Evolutionary conservation across 495 filamentous ascomycete species (phyloP).

Genomic region (Neurospora intermedia): DNA sequence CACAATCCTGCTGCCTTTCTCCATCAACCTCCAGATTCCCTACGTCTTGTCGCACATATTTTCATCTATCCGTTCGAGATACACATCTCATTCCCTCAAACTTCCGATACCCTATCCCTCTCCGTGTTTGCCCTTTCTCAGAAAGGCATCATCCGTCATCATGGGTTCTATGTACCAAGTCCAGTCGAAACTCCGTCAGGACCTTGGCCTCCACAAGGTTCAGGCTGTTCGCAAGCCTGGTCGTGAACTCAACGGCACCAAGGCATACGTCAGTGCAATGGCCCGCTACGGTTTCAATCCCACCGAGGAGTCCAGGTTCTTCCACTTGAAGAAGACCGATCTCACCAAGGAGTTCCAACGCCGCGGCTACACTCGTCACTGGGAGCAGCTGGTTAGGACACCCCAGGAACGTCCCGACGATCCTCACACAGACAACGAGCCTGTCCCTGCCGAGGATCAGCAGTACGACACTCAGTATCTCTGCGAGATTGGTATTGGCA

Average conservation of each 20-base stretch:
- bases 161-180: conserved; percentile 24
- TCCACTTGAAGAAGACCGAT: conserved; percentile 30
- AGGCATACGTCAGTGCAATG: conserved; percentile 61
- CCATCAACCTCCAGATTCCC: background rate
- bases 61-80: background rate
- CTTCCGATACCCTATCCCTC: background rate
- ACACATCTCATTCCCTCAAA: background rate
- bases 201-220: conserved; percentile 38
- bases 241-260: conserved; percentile 55
- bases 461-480: conserved; percentile 67
- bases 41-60: background rate
- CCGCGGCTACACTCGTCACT: conserved; percentile 31
- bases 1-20: background rate
- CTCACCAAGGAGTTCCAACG: background rate
- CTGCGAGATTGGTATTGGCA: conserved; percentile 56
- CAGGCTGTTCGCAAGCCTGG: conserved; percentile 45
- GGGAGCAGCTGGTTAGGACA: conserved; percentile 35
- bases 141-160: conserved; percentile 3
- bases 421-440: background rate
- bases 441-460: conserved; percentile 56
- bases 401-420: background rate
- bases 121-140: background rate
- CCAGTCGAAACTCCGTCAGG: conserved; percentile 24
- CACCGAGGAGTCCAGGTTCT: conserved; percentile 46
- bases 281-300: conserved; percentile 62